Evolutionary conservation across 2,329 filamentous ascomycete species (phyloP), one percentile per base, ranked within the genome.

Genomic region (Ambrosiella cleistominuta): DNA sequence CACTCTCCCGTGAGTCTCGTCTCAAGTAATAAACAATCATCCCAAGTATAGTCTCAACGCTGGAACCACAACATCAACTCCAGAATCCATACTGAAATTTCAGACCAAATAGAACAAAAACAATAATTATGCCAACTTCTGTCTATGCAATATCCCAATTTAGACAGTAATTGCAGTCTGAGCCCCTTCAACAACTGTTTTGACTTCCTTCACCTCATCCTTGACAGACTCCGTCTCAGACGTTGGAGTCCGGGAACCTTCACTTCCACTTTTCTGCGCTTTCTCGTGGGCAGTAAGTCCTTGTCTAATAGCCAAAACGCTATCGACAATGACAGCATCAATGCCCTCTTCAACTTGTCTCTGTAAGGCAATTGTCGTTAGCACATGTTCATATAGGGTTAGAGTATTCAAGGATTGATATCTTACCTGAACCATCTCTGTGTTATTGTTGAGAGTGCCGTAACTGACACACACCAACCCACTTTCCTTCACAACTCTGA

Each of bases 241-340:
- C 7, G 49, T 35, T 6, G 56, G 56, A 19, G 45, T 52, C n/a
- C 1, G 35, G 39, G 37, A 17, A 42, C 52, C 38, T 19, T 47
- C 51, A 50, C 54, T 56, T 19, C 36, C 57, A 53, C 57, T 56
- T 1, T 44, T 27, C 35, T 57, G 53, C 6, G 60, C 57, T 35
- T 47, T 58, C 39, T 61, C 56, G 19, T 59, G 60, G 39, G 66
- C 71, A 1, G 87, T 93, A 61, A 98, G 76, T 0, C 88, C 91
- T 70, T 95, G 89, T 52, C 91, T 82, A 64, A 98, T 96, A 45
- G 88, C 88, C 37, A 97, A 78, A 2, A 98, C 91, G 62, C 82
- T 93, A 68, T 98, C 93, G 12, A 97, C 93, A 66, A 98, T 98
- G 57, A 98, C 91, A 1, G 93, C 93, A 67, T 98, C 93, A 62